Conservation (phyloP, 192 early-diverging fungal genomes). For the Ramicandelaber brevisporus region DNA sequence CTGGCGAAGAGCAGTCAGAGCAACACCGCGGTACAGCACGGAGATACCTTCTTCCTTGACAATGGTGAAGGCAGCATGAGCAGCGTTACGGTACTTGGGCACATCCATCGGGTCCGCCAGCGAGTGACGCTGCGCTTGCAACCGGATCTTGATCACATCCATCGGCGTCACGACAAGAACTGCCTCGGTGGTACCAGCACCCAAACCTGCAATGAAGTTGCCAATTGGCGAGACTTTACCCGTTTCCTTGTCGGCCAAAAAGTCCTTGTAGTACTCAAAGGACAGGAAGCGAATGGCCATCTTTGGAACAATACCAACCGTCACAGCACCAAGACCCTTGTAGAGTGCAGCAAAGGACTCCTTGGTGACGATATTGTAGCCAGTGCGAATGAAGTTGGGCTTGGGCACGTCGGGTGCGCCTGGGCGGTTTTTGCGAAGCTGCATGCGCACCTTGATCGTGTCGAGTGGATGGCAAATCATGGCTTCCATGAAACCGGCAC, state of each 20-base stretch:
- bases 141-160: slow-evolving; percentile 97
- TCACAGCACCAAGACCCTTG: slow-evolving; percentile 92
- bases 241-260: slow-evolving; percentile 32
- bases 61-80: slow-evolving; percentile 77
- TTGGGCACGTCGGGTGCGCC: slow-evolving; percentile 4
- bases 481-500: slow-evolving; percentile 79
- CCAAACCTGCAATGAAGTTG: slow-evolving; percentile 65
- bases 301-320: slow-evolving; percentile 92
- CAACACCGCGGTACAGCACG: slow-evolving; percentile 85
- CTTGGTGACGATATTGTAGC: slow-evolving; percentile 52
- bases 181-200: slow-evolving; percentile 82
- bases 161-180: slow-evolving; percentile 90
- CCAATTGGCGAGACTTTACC: slow-evolving; percentile 36
- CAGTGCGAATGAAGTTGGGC: slow-evolving; percentile 66
- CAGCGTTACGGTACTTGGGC: slow-evolving; percentile 88
- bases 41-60: slow-evolving; percentile 66
- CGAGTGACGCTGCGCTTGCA: slow-evolving; percentile 88
- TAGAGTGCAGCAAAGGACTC: slow-evolving; percentile 80
- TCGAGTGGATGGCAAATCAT: slow-evolving; percentile 81
- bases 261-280: slow-evolving; percentile 80
- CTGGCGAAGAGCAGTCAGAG: slow-evolving; percentile 79
- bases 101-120: slow-evolving; percentile 89
- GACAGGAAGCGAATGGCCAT: slow-evolving; percentile 97
- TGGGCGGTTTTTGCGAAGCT: slow-evolving; percentile 38
- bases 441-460: slow-evolving; percentile 96